Evolutionary conservation across 202 grass and related monocot genomes (phyloP), one percentile per base, ranked within the genome.

Genomic region (Brachypodium distachyon): DNA sequence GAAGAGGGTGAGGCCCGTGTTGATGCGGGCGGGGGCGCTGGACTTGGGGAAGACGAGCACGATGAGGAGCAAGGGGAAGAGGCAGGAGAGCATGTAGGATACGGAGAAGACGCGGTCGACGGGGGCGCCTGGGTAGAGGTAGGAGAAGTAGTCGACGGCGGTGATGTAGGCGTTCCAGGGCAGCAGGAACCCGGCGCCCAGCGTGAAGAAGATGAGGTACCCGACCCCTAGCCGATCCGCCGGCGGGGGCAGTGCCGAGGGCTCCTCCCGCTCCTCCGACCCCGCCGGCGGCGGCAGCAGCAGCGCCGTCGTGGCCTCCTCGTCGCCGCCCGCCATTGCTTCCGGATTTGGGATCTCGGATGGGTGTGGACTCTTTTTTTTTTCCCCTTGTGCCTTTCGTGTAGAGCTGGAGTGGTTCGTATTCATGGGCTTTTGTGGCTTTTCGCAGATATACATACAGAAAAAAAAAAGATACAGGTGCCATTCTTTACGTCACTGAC

Each of bases 151-250:
- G 75, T 97, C 95, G 55, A 97, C 95, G 76, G 91, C 95, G 62
- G 95, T 97, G 76, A 97, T 94, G 91, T 83, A 97, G 72, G 95
- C 91, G 84, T 97, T 94, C 95, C 95, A 97, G 4, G 95, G 91
- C 44, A 97, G 52, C 23, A 94, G 89, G 87, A 90, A 97, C 16
- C 95, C 91, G 0, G 84, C 51, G 16, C 95, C 95, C 21, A 92
- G 84, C 0, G 47, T 94, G 84, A 97, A 94, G 91, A 90, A 97
- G 72, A 94, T 33, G 48, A 81, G 66, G 95, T 97, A 97, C 0
- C 77, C 95, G 2, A 92, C 0, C 5, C 77, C 61, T 39, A 92
- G 71, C 4, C 42, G 23, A 72, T 97, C 91, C 27, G 16, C 31
- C 0, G 89, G 91, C n/a, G 82, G 17, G 1, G 50, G 12, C 12